Evolutionary conservation across 805 yeast genomes (phyloP).

Genomic region (Candida adriatica): DNA sequence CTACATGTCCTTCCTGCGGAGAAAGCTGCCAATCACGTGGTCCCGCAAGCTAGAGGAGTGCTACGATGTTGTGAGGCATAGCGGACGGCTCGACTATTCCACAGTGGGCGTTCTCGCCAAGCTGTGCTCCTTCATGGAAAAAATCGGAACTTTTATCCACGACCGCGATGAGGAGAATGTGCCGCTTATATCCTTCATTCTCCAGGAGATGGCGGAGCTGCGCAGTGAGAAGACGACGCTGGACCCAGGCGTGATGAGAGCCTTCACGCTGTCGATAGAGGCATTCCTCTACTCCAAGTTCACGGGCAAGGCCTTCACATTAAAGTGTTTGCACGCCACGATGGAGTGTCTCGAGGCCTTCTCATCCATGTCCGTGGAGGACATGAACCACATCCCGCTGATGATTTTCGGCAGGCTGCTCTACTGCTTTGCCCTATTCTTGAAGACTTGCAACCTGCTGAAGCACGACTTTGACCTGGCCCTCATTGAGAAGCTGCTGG

Average conservation of each 20-base stretch:
- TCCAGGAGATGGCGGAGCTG: constrained; percentile 12
- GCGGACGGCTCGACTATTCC: constrained; percentile 26
- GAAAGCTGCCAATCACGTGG: constrained; percentile 60
- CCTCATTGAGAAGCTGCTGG: constrained; percentile 12
- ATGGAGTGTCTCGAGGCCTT: constrained; percentile 15
- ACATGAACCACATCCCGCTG: constrained; percentile 16
- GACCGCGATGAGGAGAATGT: constrained; percentile 14
- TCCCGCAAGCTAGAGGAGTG: constrained; percentile 54
- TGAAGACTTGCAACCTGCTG: constrained; percentile 19
- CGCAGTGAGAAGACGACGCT: constrained; percentile 7
- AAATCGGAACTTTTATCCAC: constrained; percentile 28
- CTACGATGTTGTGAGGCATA: constrained; percentile 39
- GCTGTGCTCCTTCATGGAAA: constrained; percentile 54
- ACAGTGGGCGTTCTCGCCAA: constrained; percentile 53
- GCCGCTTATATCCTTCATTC: constrained; percentile 13
- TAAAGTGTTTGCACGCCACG: constrained; percentile 20
- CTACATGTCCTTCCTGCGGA: constrained; percentile 56
- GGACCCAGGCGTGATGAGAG: constrained; percentile 10
- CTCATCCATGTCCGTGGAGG: constrained; percentile 10
- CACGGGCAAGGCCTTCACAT: constrained; percentile 6
- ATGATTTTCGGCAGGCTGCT: constrained; percentile 22
- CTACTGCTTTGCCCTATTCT: constrained; percentile 22
- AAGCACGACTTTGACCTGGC: constrained; percentile 15
- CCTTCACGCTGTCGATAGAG: constrained; percentile 19
- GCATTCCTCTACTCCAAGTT: constrained; percentile 22